Percentiles rank a stretch among this genome's conserved stretches.
phyloP scores from a whole-genome alignment of 164 flowering plant genomes.

The Macadamia tetraphylla region DNA sequence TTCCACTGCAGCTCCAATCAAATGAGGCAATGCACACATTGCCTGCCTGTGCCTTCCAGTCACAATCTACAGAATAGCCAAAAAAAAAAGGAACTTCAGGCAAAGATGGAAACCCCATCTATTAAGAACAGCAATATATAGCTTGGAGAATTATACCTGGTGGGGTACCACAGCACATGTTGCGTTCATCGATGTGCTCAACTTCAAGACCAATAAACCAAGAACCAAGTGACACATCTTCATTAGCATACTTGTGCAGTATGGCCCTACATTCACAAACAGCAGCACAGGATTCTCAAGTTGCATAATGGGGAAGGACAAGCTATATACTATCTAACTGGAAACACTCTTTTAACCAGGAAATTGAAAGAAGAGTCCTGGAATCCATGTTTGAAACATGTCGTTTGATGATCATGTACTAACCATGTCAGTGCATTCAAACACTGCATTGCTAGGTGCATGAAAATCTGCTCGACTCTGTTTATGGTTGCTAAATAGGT shows the following conservation, averaged over 20 bases:
- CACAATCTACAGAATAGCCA: slow-evolving; percentile 51
- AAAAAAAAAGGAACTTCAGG: neutral
- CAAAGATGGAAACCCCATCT: neutral
- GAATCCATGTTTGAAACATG: too few relatives aligned
- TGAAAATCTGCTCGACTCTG: too few relatives aligned
- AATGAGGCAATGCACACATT: slow-evolving; percentile 75
- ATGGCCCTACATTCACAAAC: slow-evolving; percentile 44
- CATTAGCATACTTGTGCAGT: slow-evolving; percentile 87
- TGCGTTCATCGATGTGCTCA: slow-evolving; percentile 79
- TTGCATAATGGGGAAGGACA: too few relatives aligned
- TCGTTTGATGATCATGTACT: too few relatives aligned
- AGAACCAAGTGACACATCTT: slow-evolving; percentile 87
- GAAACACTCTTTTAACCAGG: too few relatives aligned
- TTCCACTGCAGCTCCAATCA: slow-evolving; percentile 94
- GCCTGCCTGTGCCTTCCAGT: slow-evolving; percentile 88
- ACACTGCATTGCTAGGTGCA: too few relatives aligned
- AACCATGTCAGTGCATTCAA: too few relatives aligned
- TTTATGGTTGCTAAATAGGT: too few relatives aligned
- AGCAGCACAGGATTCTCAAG: too few relatives aligned
- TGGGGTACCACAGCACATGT: slow-evolving; percentile 89
- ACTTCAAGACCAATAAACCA: slow-evolving; percentile 94
- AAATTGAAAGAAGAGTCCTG: too few relatives aligned
- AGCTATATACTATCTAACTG: too few relatives aligned
- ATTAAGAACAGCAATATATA: neutral
- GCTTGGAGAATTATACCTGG: slow-evolving; percentile 45